Base-by-base conservation (phyloP, 495 filamentous ascomycete species). In the Trichoderma gamsii region DNA sequence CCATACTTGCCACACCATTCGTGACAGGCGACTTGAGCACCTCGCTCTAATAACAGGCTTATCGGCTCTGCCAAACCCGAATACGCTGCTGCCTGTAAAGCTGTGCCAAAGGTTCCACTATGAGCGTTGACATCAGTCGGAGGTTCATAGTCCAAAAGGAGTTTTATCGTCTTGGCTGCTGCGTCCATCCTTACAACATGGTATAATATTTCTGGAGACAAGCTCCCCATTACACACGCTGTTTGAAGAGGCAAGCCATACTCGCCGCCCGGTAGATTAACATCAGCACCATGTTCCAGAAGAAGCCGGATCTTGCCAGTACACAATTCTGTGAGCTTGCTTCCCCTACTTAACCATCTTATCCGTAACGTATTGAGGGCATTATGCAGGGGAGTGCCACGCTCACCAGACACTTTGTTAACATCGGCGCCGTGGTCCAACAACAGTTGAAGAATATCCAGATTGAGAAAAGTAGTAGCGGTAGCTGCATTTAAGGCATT, bases 231-330 rank as follows among this genome's bases (percentile, higher is more conserved):
- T 21, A 52, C 32, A 46, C 67, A 68, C 29, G 73, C 73, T 21
- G 66, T 67, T 38, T 77, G 73, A 13, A 74, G 68, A n/a, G 71
- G 70, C 23, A 46, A 73, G 35, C 73, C 74, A 52, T 70, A 63
- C 1, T 32, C 27, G 7, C 71, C 75, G 41, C 68, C 71, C 15
- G 21, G 12, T 32, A 69, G 66, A 68, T 79, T 72, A 5, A 71
- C 64, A 52, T 78, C 68, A 9, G 73, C 74, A 8, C 72, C 73
- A 7, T 64, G 16, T 9, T 70, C 52, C 2, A 74, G 64, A 3
- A 78, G 51, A 1, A 70, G 46, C 41, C 70, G 63, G 52, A 77
- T 68, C 2, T 70, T 51, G 16, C 63, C 41, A 11, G 18, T 25
- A 12, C 38, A 32, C 35, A n/a, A n/a, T n/a, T 29, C 29, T n/a